Evolutionary conservation across 2,329 filamentous ascomycete species (phyloP), one percentile per base, ranked within the genome.

Genomic region (Fusarium palustre): DNA sequence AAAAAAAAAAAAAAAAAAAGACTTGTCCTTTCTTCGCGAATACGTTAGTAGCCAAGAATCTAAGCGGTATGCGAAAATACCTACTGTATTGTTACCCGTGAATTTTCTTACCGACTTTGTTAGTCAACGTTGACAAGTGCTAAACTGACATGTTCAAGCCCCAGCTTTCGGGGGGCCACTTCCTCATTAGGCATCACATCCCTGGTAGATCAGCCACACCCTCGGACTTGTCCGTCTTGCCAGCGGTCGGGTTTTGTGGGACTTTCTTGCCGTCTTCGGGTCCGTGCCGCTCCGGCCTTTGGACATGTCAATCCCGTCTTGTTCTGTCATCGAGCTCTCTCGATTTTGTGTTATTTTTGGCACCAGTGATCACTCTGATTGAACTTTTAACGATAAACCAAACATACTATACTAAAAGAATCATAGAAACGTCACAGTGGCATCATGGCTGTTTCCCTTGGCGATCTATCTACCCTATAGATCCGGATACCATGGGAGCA

Each of bases 261-360:
- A 36, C 42, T 5, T 24, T 53, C 41, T 43, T 41, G 50, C 52
- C 49, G 62, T 41, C 45, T 25, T 64, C 69, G 60, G 71, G 56
- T 59, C 63, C 69, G 71, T 53, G 48, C 66, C 71, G 71, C 54
- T 65, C 62, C 62, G 62, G 60, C 59, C 47, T 56, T 45, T 49
- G 28, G 38, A 53, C 31, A 39, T 68, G 52, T 46, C 39, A 48
- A 43, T 38, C 20, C 36, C 55, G 24, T 52, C 20, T 18, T 45
- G 38, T 57, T 47, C 38, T 39, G 46, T 65, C 38, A 38, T 60
- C 46, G 36, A 55, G 13, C 25, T 25, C n/a, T 39, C 41, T 28
- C 34, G 33, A 43, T 46, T 52, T 49, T n/a, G 22, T 43, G 20
- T 65, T 70, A 65, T 68, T 68, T 68, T 70, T 70, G 64, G 68